Evolutionary conservation across 176 grass and related monocot species (phyloP).

Genomic region (Hordeum vulgare): MorexV3_pseudomolecules_assembly NC_058518.1:298244717-298245216

Average conservation of each 20-base stretch:
- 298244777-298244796: not conserved
- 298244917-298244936: not conserved
- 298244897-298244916: not conserved
- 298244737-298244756: not conserved
- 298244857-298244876: not conserved
- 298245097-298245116: conserved; percentile 65
- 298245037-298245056: conserved; percentile 37
- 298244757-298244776: not conserved
- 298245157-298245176: not conserved
- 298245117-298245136: not conserved
- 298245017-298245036: not conserved
- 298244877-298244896: not conserved
- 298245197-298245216: conserved; percentile 2
- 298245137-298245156: not conserved
- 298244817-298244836: conserved; percentile 15
- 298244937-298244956: not conserved
- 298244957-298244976: not conserved
- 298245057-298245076: conserved; percentile 59
- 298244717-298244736: not conserved
- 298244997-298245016: not conserved
- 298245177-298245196: not conserved
- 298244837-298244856: not conserved
- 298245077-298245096: conserved; percentile 61
- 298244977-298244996: not conserved
- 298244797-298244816: conserved; percentile 36